Evolutionary conservation across 2,329 filamentous ascomycete species (phyloP), one percentile per base, ranked within the genome.

Genomic region (Penicillium concentricum): DNA sequence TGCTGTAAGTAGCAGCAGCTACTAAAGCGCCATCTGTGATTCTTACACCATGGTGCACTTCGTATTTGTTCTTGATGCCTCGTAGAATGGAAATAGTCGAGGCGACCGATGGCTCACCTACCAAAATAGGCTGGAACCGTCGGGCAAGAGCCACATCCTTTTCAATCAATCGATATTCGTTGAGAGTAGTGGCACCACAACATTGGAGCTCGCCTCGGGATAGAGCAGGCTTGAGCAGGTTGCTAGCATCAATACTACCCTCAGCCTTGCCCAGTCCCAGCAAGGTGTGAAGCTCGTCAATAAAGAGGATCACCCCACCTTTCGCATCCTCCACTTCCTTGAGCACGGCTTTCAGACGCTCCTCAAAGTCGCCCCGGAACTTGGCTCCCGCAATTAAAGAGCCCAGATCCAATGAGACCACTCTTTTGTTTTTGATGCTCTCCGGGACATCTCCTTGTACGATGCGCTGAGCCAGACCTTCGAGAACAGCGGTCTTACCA

Each of bases 51-150:
- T 99, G 94, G 64, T 97, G 94, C 0, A 97, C 91, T 73, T 97
- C 94, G 69, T 99, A 99, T 64, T 92, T 91, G 69, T 97, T 92
- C 71, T 97, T 97, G 79, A 99, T 97, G 47, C 93, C 94, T 69
- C 94, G 87, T 0, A 99, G 80, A 56, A 99, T 97, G 49, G 91
- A 96, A 60, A 99, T 92, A 0, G 94, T 97, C 64, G 97, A 92
- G 64, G 91, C 86, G 0, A 97, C 92, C 0, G 86, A 88, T 0
- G 94, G 94, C 68, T 99, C 94, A 58, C 87, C 90, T n/a, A 99
- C 92, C 35, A 91, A 76, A 56, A 99, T 96, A 0, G 94, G 92
- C 69, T 99, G 94, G 73, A 99, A 97, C 58, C 94, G 85, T 64
- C 94, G 83, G 9, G 94, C 94, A 20, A 99, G 79, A 0, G 94